Base-by-base conservation (phyloP, 352 stramenopile species). In the Pythium vanterpoolii region DNA sequence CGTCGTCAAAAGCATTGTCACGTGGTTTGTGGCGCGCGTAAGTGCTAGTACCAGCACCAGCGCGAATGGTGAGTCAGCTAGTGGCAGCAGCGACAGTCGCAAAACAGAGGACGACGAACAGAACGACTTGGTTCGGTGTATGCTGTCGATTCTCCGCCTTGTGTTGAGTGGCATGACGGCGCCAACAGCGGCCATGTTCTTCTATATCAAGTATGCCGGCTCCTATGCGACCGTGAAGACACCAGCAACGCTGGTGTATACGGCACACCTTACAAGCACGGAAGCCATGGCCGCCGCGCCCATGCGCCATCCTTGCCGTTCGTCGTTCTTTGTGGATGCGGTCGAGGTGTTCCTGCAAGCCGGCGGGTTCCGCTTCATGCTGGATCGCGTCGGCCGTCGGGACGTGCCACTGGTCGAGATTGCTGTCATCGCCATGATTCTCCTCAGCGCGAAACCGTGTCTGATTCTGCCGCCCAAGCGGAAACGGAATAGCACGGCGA, bases 271-370 rank as follows among this genome's bases (percentile, higher is more conserved):
- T 42, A 66, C 79, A n/a, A 87, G 46, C 43, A 67, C 81, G 0
- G 83, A 90, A 30, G 71, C 69, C 4, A 53, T 90, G n/a, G 62
- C 64, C 4, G 70, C 70, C 1, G 71, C 91, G 16, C 82, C 76
- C 27, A 76, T 74, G 27, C 77, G 79, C 28, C 84, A 90, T 44
- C 86, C 86, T 33, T 90, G 76, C 27, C 73, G 86, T 18, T 94
- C 84, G 18, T 74, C 87, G 31, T 90, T 90, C 44, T 96, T 78
- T 61, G 79, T 94, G 51, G 84, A 93, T 61, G 89, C 81, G n/a
- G 56, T 94, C 16, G 86, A 96, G 24, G 58, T 88, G 23, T 94
- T 96, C 56, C 62, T 96, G 9, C 86, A 96, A 79, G 82, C 76
- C 2, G 83, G 84, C 52, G 86, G 86, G 4, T 89, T 90, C 34